Evolutionary conservation across 768 basidiomycete genomes (phyloP), one percentile per base, ranked within the genome.

Genomic region (Pisolithus orientalis): DNA sequence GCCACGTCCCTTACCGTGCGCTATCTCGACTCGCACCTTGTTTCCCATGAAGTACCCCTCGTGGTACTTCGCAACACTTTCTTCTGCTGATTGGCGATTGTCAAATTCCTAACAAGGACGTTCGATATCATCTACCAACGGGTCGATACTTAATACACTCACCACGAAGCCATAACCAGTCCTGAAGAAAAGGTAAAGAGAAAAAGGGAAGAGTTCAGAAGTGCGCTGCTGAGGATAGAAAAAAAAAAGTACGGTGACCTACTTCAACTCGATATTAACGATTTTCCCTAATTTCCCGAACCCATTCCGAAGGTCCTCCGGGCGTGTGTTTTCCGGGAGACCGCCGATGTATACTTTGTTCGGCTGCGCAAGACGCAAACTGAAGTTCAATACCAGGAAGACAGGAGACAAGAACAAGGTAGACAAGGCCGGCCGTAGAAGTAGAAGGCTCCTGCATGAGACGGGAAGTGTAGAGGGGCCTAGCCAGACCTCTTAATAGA

Each of bases 301-400:
- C 68, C 91, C 92, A 57, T 78, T 85, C 69, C 83, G 85, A 27
- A 93, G 71, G 63, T 94, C 90, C 72, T 90, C 88, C 71, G 85
- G 80, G 56, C 86, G 85, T 45, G 90, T 92, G 59, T 90, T 79
- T 72, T 90, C 87, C 57, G 90, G 91, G 54, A 93, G 79, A 58
- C 90, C 89, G 65, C 90, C 90, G 65, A 94, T 83, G 68, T 94
- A 94, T 69, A 94, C 85, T 75, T 94, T 94, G 75, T 90, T 91
- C 75, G 89, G 85, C 89, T 92, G 80, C 74, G 44, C 44, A 77
- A 74, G 75, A 78, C 76, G 80, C 73, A 82, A 76, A 69, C 78
- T 32, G 43, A 8, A n/a, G 31, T 65, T 84, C 75, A 84, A 82
- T 82, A 82, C 80, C 73, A 63, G 77, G 67, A 67, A 65, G 75